Base-by-base conservation (phyloP, 2,329 filamentous ascomycete genomes). In the Ascochyta pisi region DNA sequence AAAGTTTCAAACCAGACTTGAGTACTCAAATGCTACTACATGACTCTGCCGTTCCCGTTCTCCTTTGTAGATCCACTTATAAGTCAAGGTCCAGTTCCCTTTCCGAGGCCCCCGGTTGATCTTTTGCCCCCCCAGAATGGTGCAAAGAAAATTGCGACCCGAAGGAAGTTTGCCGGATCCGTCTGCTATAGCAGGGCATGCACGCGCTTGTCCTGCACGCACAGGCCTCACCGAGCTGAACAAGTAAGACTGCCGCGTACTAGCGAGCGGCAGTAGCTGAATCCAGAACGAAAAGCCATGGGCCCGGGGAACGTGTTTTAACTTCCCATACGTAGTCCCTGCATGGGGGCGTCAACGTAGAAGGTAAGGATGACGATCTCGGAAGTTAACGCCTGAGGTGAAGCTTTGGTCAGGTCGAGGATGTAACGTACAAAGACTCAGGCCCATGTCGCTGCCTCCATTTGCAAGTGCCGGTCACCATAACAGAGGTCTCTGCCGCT, bases 11-110 rank as follows among this genome's bases (percentile, higher is more conserved):
- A 46, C 16, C 13, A 33, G n/a, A 50, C 37, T 50, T 55, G 46
- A 24, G 41, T 47, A 47, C 29, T 50, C 29, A 31, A 31, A 24
- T 24, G n/a, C 10, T 23, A 31, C n/a, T 35, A 19, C 53, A 55
- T 55, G 53, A 55, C 53, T 50, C 33, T 35, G 46, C 41, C 46
- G 53, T 46, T 33, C 46, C 53, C 53, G 53, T 46, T 38, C 46
- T 38, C 53, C 53, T 55, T 40, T 46, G 46, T 9, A 24, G 53
- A 27, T 45, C 53, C 53, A 55, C 53, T 41, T 31, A 35, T 24
- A 12, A 19, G 1, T 37, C 46, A 37, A 37, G 46, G 46, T 31
- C 41, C 42, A 45, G 37, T 31, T 50, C 46, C 23, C 23, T 26
- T 40, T 41, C 46, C 42, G 41, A 23, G 33, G 31, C 26, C 41